A percentile compares a stretch with the other conserved stretches of the same genome.
Evolutionary conservation across 2,329 filamentous ascomycete species (phyloP).

Genomic region (Laburnicola sp.): DNA sequence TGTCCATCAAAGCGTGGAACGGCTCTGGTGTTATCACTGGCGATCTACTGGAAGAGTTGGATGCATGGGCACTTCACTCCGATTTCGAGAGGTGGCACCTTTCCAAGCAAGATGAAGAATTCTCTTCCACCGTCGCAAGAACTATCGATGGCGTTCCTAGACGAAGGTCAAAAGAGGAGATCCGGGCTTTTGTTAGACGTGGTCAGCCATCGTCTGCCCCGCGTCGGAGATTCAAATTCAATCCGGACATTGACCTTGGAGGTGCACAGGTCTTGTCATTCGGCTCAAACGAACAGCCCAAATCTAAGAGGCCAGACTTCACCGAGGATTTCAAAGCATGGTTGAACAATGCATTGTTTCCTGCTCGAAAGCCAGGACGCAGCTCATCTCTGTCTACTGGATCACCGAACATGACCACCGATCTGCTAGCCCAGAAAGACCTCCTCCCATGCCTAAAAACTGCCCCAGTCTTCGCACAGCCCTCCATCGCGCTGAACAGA

Average conservation of each 20-base stretch:
- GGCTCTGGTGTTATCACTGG: not conserved
- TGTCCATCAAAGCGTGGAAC: constrained; percentile 13
- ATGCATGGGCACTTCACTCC: constrained; percentile 7
- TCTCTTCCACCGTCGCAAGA: constrained; percentile 5
- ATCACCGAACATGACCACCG: no score
- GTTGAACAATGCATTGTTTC: not conserved
- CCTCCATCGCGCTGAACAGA: no score
- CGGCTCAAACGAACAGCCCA: not conserved
- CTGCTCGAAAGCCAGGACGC: no score
- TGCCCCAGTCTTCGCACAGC: no score
- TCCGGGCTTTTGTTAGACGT: constrained; percentile 1
- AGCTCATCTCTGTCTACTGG: no score
- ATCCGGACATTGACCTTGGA: not conserved
- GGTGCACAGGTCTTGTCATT: not conserved
- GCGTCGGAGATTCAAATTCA: not conserved
- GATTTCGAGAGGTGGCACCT: constrained; percentile 6
- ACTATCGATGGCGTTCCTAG: constrained; percentile 3
- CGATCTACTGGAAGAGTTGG: constrained; percentile 9
- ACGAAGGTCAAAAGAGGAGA: constrained; percentile 5
- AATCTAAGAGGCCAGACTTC: not conserved
- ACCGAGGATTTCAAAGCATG: not conserved
- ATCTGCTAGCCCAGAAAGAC: no score
- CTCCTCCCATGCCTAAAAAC: no score
- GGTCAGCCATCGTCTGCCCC: not conserved
- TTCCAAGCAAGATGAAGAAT: constrained; percentile 6